phyloP scores from a whole-genome alignment of 352 stramenopile genomes.

The Globisporangium nodosum region DNA sequence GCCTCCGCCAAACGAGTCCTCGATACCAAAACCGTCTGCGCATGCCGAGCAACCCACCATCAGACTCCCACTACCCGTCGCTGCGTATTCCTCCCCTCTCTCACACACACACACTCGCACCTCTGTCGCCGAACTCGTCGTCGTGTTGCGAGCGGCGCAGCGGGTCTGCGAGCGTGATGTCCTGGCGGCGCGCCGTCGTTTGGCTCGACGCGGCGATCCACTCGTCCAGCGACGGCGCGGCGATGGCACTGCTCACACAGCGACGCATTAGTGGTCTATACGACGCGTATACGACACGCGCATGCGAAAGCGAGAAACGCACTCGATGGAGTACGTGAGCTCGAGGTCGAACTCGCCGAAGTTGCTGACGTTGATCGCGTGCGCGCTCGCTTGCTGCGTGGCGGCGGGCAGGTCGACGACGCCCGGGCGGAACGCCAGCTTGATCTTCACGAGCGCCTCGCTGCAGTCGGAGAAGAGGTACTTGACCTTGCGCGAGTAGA shows the following conservation, averaged over 20 bases:
- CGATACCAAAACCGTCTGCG: conserved; percentile 56
- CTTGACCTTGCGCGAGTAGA: conserved; percentile 97
- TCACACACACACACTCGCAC: conserved; percentile 19
- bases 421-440: conserved; percentile 92
- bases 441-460: conserved; percentile 99
- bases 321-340: conserved; percentile 84
- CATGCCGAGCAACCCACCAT: conserved; percentile 1
- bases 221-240: conserved; percentile 64
- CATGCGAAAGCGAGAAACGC: conserved; percentile 12
- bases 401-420: conserved; percentile 70
- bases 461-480: conserved; percentile 99
- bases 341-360: conserved; percentile 86
- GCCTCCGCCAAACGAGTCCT: conserved; percentile 72
- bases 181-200: conserved; percentile 66
- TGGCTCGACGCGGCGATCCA: conserved; percentile 78
- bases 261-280: neutral
- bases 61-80: neutral
- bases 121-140: conserved; percentile 44
- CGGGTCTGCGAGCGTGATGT: conserved; percentile 81
- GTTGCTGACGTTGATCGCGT: conserved; percentile 80
- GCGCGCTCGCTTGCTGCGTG: conserved; percentile 56
- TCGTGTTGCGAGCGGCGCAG: conserved; percentile 42
- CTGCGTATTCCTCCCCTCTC: neutral
- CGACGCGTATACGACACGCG: too few relatives aligned
- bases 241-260: conserved; percentile 37